These are phyloP conservation scores for Eucalyptus regnans DNA, from an alignment of 345 rosid genomes.

Conservation along the genomic window DNA sequence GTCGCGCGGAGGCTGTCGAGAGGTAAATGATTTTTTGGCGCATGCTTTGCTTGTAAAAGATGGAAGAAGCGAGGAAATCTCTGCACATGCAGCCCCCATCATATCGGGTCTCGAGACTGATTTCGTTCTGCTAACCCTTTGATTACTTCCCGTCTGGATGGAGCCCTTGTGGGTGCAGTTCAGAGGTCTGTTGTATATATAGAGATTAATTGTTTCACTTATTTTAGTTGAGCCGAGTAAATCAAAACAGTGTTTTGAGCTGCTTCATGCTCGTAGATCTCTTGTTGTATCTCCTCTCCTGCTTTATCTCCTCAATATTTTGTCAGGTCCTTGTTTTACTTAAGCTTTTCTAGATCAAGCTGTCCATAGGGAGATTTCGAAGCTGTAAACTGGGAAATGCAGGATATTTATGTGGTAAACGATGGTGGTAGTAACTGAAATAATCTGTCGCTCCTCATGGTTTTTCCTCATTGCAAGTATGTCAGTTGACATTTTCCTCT, in stretches of 20 bases:
- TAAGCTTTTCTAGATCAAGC: not conserved
- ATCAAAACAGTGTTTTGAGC: not conserved
- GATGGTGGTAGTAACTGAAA: not conserved
- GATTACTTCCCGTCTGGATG: conserved; percentile 14
- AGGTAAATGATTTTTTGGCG: conserved; percentile 1
- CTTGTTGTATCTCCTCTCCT: not conserved
- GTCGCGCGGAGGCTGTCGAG: conserved; percentile 7
- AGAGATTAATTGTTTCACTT: conserved; percentile 27
- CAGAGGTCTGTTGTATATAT: conserved; percentile 48
- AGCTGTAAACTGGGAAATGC: not conserved
- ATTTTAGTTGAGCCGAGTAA: conserved; percentile 11
- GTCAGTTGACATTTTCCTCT: not conserved
- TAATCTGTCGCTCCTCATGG: not conserved
- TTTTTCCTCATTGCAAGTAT: not conserved
- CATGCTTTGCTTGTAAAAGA: not conserved
- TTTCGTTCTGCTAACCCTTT: conserved; percentile 15
- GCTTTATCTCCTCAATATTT: not conserved
- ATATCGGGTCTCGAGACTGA: not conserved
- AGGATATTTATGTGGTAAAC: not conserved
- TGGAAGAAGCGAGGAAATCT: not conserved
- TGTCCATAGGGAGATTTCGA: not conserved
- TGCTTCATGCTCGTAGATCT: conserved; percentile 14
- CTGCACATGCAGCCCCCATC: not conserved
- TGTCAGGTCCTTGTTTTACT: not conserved
- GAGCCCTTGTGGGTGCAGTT: conserved; percentile 10